phyloP scores from a whole-genome alignment of 2,329 filamentous ascomycete genomes.

The Sarocladium brachiariae region DNA sequence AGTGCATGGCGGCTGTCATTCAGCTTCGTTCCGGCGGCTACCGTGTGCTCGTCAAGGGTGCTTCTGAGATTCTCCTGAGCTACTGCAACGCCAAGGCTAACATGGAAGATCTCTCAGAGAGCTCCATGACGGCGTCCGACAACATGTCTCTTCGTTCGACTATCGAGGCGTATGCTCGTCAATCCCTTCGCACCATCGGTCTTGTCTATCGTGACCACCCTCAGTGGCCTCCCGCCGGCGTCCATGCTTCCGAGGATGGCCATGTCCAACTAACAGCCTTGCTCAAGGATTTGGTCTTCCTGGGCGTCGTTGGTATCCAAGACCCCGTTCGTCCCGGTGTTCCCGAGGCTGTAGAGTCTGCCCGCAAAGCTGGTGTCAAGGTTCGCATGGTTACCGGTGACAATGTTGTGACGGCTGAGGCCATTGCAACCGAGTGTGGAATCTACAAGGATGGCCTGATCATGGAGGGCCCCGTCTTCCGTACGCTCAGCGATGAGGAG shows the following conservation, averaged over 20 bases:
- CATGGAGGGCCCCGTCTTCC: constrained; percentile 44
- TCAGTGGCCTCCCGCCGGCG: constrained; percentile 48
- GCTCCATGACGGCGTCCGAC: constrained; percentile 31
- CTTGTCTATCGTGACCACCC: constrained; percentile 67
- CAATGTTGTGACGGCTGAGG: constrained; percentile 36
- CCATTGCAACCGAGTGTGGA: constrained; percentile 36
- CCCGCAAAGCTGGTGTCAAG: constrained; percentile 57
- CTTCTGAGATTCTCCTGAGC: constrained; percentile 47
- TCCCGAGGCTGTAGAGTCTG: constrained; percentile 53
- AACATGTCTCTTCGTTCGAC: constrained; percentile 44
- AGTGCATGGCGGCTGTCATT: constrained; percentile 50
- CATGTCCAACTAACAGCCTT: constrained; percentile 52
- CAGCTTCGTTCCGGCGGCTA: constrained; percentile 37
- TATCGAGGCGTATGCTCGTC: constrained; percentile 54
- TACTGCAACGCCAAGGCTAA: constrained; percentile 43
- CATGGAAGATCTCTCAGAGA: constrained; percentile 23
- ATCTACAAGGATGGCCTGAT: constrained; percentile 58
- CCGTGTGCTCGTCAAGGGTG: constrained; percentile 47
- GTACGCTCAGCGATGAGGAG: constrained; percentile 42
- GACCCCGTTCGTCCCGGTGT: constrained; percentile 60
- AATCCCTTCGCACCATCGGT: constrained; percentile 67
- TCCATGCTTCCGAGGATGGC: constrained; percentile 3
- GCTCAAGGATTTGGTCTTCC: constrained; percentile 31
- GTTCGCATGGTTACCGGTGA: constrained; percentile 57
- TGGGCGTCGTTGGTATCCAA: constrained; percentile 54